phyloP scores from a whole-genome alignment of 805 yeast species.

The Clavispora fructus region DNA sequence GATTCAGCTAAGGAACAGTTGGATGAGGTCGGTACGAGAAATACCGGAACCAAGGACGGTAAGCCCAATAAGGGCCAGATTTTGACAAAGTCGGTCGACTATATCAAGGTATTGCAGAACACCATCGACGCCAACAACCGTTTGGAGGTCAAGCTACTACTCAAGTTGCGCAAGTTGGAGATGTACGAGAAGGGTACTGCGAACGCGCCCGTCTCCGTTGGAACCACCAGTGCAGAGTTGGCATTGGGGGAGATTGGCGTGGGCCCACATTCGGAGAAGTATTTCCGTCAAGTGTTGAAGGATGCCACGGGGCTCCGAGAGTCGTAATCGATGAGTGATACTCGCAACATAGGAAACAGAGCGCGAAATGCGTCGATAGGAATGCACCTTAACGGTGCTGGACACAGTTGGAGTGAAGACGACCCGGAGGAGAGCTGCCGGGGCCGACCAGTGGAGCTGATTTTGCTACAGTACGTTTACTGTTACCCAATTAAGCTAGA shows the following conservation, averaged over 20 bases:
- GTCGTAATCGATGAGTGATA: neutral
- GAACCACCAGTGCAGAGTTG: constrained; percentile 71
- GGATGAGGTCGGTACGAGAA: constrained; percentile 5
- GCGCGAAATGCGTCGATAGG: too few relatives aligned
- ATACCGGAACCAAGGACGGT: constrained; percentile 69
- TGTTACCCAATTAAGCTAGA: too few relatives aligned
- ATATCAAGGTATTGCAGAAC: constrained; percentile 60
- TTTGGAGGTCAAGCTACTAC: constrained; percentile 67
- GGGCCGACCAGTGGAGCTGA: too few relatives aligned
- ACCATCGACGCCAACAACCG: constrained; percentile 74
- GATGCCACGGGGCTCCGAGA: constrained; percentile 1
- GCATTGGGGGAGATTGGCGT: constrained; percentile 77
- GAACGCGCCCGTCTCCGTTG: constrained; percentile 39
- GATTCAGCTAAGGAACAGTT: constrained; percentile 26
- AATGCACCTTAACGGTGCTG: too few relatives aligned
- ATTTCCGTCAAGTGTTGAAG: constrained; percentile 15
- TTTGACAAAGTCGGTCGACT: constrained; percentile 68
- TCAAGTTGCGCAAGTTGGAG: constrained; percentile 54
- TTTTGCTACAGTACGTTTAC: neutral
- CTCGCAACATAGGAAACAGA: too few relatives aligned
- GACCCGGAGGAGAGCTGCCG: too few relatives aligned
- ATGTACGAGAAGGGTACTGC: constrained; percentile 33
- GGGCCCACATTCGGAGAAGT: constrained; percentile 60
- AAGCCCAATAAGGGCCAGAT: constrained; percentile 84
- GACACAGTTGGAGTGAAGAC: too few relatives aligned